Base-by-base conservation (phyloP, 768 basidiomycete genomes). In the Tremella fuciformis region DNA sequence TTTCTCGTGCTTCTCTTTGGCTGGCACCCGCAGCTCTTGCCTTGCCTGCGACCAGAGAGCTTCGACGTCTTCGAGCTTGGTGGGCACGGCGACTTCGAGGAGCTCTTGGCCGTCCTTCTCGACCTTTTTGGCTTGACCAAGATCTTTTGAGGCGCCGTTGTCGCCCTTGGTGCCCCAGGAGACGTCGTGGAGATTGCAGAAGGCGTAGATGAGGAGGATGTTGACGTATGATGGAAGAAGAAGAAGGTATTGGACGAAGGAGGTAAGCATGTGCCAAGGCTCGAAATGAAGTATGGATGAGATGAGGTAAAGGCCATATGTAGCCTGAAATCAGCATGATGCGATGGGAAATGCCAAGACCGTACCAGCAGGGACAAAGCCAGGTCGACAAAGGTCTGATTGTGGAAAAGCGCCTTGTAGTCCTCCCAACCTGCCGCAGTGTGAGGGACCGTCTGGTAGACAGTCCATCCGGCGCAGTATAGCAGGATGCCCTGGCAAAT, bases 391-490 rank as follows among this genome's bases (percentile, higher is more conserved):
- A 93, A 84, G 1, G 89, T 84, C 66, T 79, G 77, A 59, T 92
- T 72, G 8, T 50, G 25, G 46, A 76, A 60, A 8, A 78, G 53
- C 0, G 49, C 57, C 13, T 15, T 29, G 50, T 89, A 79, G 65
- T 88, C 78, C 61, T 84, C 80, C 91, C 91, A 93, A 41, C 86
- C 88, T 2, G 80, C 80, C n/a, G 84, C 57, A 3, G 83, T 82
- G 68, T 91, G 85, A 1, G 88, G 87, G 37, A 91, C 86, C 13
- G 88, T 85, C 21, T 89, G 83, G 67, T 89, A 94, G 54, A 93
- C 88, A 0, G 89, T 92, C 75, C 82, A 93, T n/a, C 82, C 91
- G 7, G 89, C 91, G 79, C 89, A 92, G 86, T 88, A 92, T 42
- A 88, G 81, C 6, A 88, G 85, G 70, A 91, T 88, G 62, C 69